These are phyloP conservation scores for Thielaviopsis populi DNA, from an alignment of 2,329 filamentous ascomycete species.

Conservation along the genomic window DNA sequence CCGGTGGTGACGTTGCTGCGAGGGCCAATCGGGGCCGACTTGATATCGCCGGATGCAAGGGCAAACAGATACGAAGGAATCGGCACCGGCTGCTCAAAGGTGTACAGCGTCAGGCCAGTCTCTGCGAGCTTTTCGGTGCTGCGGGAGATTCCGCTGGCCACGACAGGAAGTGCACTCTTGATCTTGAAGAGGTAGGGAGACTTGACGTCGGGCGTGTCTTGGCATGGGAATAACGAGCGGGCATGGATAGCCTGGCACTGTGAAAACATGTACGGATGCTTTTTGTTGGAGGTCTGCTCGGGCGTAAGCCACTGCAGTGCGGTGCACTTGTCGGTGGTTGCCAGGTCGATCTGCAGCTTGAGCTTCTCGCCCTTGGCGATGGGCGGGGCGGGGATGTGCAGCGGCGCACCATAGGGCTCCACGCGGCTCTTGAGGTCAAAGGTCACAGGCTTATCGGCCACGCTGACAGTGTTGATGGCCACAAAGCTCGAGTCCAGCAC, in stretches of 20 bases:
- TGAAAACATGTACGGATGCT: slow-evolving; percentile 94
- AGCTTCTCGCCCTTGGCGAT: slow-evolving; percentile 37
- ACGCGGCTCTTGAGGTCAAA: slow-evolving; percentile 57
- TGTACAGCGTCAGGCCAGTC: slow-evolving; percentile 52
- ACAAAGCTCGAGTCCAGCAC: slow-evolving; percentile 80
- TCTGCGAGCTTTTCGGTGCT: slow-evolving; percentile 31
- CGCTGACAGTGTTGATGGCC: slow-evolving; percentile 53
- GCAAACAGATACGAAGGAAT: slow-evolving; percentile 93
- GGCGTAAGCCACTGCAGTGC: slow-evolving; percentile 92
- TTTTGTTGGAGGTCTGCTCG: slow-evolving; percentile 87
- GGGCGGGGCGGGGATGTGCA: slow-evolving; percentile 47
- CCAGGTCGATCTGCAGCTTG: slow-evolving; percentile 48
- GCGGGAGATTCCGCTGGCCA: slow-evolving; percentile 65
- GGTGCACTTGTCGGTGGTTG: slow-evolving; percentile 78
- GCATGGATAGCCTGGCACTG: slow-evolving; percentile 96
- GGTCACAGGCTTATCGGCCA: slow-evolving; percentile 46
- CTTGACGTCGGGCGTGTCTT: slow-evolving; percentile 95
- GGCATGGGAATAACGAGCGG: slow-evolving; percentile 85
- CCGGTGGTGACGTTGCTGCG: slow-evolving; percentile 74
- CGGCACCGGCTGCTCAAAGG: slow-evolving; percentile 78
- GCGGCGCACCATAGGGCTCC: slow-evolving; percentile 60
- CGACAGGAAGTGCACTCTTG: slow-evolving; percentile 71
- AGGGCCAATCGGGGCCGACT: slow-evolving; percentile 70
- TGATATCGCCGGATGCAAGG: slow-evolving; percentile 75
- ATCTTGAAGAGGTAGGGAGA: slow-evolving; percentile 87